phyloP scores from a whole-genome alignment of 1,139 yeast genomes.

The Candida tetrigidarum region DNA sequence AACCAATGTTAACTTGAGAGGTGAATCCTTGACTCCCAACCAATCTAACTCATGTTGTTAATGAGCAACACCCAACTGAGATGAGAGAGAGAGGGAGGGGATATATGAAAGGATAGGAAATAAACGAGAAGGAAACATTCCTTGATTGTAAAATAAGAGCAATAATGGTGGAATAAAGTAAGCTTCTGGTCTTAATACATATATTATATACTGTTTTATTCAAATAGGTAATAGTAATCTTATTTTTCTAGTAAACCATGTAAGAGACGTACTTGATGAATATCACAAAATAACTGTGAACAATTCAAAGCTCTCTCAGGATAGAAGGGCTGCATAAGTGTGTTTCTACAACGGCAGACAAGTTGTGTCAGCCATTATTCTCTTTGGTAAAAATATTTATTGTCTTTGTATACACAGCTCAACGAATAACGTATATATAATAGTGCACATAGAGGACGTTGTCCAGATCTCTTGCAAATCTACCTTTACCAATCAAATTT shows the following conservation, averaged over 20 bases:
- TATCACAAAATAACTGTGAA: no score
- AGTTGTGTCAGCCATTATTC: no score
- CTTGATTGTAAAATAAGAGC: no score
- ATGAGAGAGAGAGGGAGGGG: slow-evolving; percentile 1
- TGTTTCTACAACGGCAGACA: no score
- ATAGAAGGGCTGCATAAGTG: no score
- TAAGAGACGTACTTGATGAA: not conserved
- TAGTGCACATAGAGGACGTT: slow-evolving; percentile 56
- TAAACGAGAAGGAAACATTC: not conserved
- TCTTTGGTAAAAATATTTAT: no score
- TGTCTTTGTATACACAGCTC: no score
- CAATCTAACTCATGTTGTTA: slow-evolving; percentile 81
- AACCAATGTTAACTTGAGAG: slow-evolving; percentile 83
- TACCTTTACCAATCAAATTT: slow-evolving; percentile 56
- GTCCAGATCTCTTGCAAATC: slow-evolving; percentile 49
- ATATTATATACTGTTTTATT: slow-evolving; percentile 8
- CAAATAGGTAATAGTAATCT: slow-evolving; percentile 5
- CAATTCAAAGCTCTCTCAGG: no score
- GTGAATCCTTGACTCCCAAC: slow-evolving; percentile 78
- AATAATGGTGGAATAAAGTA: slow-evolving; percentile 1
- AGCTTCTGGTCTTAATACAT: slow-evolving; percentile 1
- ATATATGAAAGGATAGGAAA: no score
- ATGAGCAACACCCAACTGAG: slow-evolving; percentile 7
- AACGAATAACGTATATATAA: slow-evolving; percentile 40
- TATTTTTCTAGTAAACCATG: slow-evolving; percentile 1